These are phyloP conservation scores for Aspergillus carlsbadensis DNA, from an alignment of 495 filamentous ascomycete species.

Conservation along the genomic window DNA sequence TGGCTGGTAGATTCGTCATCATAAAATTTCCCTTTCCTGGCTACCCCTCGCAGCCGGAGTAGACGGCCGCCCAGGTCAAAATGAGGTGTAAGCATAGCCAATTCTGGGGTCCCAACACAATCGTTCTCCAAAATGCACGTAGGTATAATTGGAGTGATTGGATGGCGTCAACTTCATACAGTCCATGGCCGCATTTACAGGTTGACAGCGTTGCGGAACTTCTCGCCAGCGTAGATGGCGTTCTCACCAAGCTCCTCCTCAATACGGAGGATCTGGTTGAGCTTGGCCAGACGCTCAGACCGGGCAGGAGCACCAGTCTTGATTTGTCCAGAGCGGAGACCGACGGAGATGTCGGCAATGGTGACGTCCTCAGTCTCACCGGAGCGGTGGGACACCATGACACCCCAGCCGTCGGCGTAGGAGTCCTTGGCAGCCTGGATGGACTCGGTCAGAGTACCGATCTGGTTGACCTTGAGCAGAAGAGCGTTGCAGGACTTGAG, in stretches of 20 bases:
- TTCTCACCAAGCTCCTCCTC: slow-evolving; percentile 96
- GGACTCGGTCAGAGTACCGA: slow-evolving; percentile 95
- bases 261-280: slow-evolving; percentile 99
- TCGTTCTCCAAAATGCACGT: slow-evolving; percentile 3
- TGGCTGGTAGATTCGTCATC: slow-evolving; percentile 30
- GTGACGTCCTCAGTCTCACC: slow-evolving; percentile 99
- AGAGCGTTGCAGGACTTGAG: slow-evolving; percentile 97
- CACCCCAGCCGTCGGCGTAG: slow-evolving; percentile 94
- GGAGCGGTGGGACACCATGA: slow-evolving; percentile 99
- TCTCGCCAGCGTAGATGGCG: slow-evolving; percentile 85
- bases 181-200: slow-evolving; percentile 57
- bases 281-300: slow-evolving; percentile 97
- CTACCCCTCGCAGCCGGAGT: neutral
- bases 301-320: slow-evolving; percentile 97
- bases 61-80: slow-evolving; percentile 4
- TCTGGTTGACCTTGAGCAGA: slow-evolving; percentile 99
- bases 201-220: slow-evolving; percentile 88
- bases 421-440: slow-evolving; percentile 99
- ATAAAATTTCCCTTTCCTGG: slow-evolving; percentile 18
- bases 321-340: slow-evolving; percentile 95
- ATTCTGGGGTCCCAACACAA: slow-evolving; percentile 3
- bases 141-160: slow-evolving; percentile 8
- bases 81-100: slow-evolving; percentile 11
- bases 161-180: slow-evolving; percentile 2
- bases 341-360: slow-evolving; percentile 96